Base-by-base conservation (phyloP, 164 flowering plant genomes). In the Malania oleifera region DNA sequence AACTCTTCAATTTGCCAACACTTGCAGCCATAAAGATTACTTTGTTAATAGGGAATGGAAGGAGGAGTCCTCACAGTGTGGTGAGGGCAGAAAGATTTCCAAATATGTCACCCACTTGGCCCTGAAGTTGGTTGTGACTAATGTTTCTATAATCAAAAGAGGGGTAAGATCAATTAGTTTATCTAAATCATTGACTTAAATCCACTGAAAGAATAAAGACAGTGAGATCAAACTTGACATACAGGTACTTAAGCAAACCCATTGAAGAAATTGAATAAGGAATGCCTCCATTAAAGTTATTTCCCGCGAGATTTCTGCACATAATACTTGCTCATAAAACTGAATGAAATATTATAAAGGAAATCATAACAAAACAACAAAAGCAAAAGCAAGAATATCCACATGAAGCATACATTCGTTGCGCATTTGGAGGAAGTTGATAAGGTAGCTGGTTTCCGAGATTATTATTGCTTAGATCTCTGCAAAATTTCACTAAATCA, bases 381-480 rank as follows among this genome's bases (percentile, higher is more conserved):
- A 19, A 9, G 17, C 7, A 46, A 56, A 7, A 38, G 7, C 31
- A 31, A n/a, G 3, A 29, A 31, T 27, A 35, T 20, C 22, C 23
- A 23, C 25, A 29, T 26, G 52, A 46, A 72, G 56, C 82, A 68
- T 80, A 91, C 98, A 91, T 57, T 66, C 60, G 71, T 49, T 64
- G 62, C 69, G 82, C n/a, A 25, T 81, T 86, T 37, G 77, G 87
- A 63, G 97, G 97, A 66, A 93, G 87, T 43, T 64, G 53, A 67
- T 77, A 90, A 11, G 96, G 89, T 43, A 93, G 61, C 43, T 62
- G 64, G 64, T 74, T 76, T 62, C 77, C 83, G 46, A 93, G 75
- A 66, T 79, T 82, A 37, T 93, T 93, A 43, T 79, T 76, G 74
- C 98, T 92, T 55, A 87, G 2, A 63, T 91, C 98, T 47, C 98